Percentiles rank a stretch among this genome's conserved stretches.
phyloP scores from a whole-genome alignment of 441 rosid genomes.

The Daphne laureola region DNA sequence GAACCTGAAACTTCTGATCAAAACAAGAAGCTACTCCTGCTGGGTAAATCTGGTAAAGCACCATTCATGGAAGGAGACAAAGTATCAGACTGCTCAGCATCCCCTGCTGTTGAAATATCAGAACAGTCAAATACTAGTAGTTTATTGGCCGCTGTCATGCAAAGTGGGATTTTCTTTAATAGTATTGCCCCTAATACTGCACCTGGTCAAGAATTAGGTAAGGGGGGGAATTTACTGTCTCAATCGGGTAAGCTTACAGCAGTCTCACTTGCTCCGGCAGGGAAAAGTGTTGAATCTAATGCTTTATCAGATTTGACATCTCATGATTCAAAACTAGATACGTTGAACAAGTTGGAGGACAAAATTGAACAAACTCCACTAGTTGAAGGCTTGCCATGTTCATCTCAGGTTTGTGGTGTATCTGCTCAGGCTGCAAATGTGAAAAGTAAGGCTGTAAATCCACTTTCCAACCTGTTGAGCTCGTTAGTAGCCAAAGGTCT shows the following conservation, averaged over 20 bases:
- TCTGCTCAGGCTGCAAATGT: slow-evolving; percentile 32
- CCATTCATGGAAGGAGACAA: slow-evolving; percentile 24
- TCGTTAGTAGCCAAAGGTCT: slow-evolving; percentile 84
- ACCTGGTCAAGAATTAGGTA: slow-evolving; percentile 26
- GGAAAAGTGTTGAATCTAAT: slow-evolving; percentile 21
- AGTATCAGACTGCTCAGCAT: slow-evolving; percentile 26
- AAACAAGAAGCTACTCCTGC: slow-evolving; percentile 23
- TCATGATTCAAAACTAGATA: slow-evolving; percentile 22
- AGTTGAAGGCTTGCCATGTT: slow-evolving; percentile 31
- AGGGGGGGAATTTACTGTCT: slow-evolving; percentile 25
- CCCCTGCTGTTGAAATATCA: slow-evolving; percentile 33
- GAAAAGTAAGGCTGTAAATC: slow-evolving; percentile 42
- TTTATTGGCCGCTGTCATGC: slow-evolving; percentile 66
- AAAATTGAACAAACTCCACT: slow-evolving; percentile 41
- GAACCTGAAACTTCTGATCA: slow-evolving; percentile 35
- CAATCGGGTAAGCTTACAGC: slow-evolving; percentile 16
- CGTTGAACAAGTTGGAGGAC: slow-evolving; percentile 21
- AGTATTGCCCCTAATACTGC: slow-evolving; percentile 24
- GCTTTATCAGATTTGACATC: slow-evolving; percentile 25
- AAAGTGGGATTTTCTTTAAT: slow-evolving; percentile 60
- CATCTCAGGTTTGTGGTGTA: slow-evolving; percentile 23
- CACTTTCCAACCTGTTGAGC: slow-evolving; percentile 77
- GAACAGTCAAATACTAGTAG: slow-evolving; percentile 48
- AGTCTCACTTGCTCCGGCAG: slow-evolving; percentile 18
- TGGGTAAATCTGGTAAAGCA: slow-evolving; percentile 31